phyloP scores from a whole-genome alignment of 768 basidiomycete genomes.

The Mycena albidolilacea region DNA sequence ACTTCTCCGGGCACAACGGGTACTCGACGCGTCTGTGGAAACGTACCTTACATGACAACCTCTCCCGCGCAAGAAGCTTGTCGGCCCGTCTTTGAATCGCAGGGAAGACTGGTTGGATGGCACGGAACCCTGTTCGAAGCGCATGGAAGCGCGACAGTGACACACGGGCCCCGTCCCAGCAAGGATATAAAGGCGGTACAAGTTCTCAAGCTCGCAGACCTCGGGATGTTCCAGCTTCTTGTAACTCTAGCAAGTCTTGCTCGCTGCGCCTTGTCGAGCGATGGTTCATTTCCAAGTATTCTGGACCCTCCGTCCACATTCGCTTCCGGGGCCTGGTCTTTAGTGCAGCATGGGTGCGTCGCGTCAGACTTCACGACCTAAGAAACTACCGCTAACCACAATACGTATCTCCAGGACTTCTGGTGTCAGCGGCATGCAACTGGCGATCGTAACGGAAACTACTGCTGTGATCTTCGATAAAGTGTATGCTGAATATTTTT shows the following conservation, averaged over 20 bases:
- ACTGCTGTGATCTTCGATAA: constrained; percentile 41
- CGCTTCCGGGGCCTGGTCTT: constrained; percentile 12
- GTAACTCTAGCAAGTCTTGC: constrained; percentile 14
- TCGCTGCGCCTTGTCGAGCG: not conserved
- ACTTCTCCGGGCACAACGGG: constrained; percentile 19
- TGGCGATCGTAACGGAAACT: constrained; percentile 37
- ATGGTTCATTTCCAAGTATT: too few species aligned
- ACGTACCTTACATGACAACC: constrained; percentile 19
- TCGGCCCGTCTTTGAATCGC: constrained; percentile 7
- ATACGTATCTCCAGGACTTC: constrained; percentile 34
- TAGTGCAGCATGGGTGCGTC: constrained; percentile 4
- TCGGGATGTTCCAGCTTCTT: too few species aligned
- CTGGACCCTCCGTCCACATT: not conserved
- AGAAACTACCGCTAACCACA: not conserved
- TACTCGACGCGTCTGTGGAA: constrained; percentile 7
- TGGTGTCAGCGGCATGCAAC: constrained; percentile 40
- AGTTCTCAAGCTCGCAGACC: constrained; percentile 4
- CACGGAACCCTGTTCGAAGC: constrained; percentile 18
- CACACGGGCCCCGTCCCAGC: not conserved
- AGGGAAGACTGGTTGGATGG: constrained; percentile 20
- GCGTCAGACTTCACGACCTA: constrained; percentile 8
- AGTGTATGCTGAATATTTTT: constrained; percentile 35
- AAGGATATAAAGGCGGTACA: constrained; percentile 1
- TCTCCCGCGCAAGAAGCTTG: constrained; percentile 17
- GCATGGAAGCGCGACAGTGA: constrained; percentile 10